Base-by-base conservation (phyloP, 345 rosid species). In the Boechera retrofracta region DNA sequence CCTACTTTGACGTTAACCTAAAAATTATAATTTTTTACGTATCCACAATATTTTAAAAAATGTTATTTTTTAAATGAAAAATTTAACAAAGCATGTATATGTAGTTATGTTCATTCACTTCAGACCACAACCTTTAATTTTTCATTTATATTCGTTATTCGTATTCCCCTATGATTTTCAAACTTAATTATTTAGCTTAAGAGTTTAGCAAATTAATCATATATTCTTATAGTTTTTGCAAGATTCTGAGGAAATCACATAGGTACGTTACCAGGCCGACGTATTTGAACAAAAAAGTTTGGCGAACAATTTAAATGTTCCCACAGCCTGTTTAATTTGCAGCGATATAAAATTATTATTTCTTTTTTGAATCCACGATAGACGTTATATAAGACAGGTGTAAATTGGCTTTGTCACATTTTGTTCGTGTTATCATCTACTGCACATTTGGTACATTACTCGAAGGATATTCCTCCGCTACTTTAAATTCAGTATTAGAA, bases 1-100 rank as follows among this genome's bases (percentile, higher is more conserved):
- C 69, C 55, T 70, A 54, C 52, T 58, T 65, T 72, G 63, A 72
- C 55, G 81, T 72, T 18, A 58, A 41, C 49, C 44, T 39, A 39
- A 39, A 10, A 39, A 10, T 2, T 39, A 39, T 3, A 39, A 2
- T 39, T 36, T 9, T 36, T 36, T 8, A 8, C 32, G 4, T 4
- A 31, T 31, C 32, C 29, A 28, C 0, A 28, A 28, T 2, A 2
- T 28, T 28, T 31, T 1, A 2, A 0, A 31, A 31, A 31, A 31
- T 31, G 32, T 31, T 1, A 31, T 35, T 35, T 28, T 10, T 13
- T 13, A 12, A 28, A 21, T 67, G 58, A 57, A 47, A 75, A 45
- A 45, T n/a, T n/a, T 48, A 59, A 58, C 41, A 7, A 58, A 58
- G 35, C 36, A 29, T 49, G 44, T 41, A 36, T 26, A 10, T 16